Conservation (phyloP, 495 filamentous ascomycete genomes). For the Tuber indicum region DNA sequence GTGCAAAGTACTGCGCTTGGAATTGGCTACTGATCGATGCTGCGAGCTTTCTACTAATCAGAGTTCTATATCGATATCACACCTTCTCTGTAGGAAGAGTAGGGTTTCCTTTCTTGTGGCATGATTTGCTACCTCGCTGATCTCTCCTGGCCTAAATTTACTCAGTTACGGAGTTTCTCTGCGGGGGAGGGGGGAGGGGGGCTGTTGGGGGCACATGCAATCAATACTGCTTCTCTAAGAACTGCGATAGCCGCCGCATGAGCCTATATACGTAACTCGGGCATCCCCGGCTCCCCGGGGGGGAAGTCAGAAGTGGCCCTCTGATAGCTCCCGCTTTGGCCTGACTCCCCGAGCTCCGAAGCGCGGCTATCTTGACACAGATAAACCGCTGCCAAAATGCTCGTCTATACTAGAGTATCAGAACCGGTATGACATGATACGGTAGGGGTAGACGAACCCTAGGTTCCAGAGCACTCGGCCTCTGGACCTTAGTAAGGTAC, state of each 20-base stretch:
- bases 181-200: not conserved
- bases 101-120: not conserved
- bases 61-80: not conserved
- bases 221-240: not conserved
- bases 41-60: not conserved
- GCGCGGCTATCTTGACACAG: not conserved
- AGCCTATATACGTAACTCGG: not conserved
- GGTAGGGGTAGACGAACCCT: not conserved
- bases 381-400: not conserved
- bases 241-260: not conserved
- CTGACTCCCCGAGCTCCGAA: not conserved
- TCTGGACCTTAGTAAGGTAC: not conserved
- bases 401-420: not conserved
- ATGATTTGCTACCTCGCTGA: not conserved
- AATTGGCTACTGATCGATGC: not conserved
- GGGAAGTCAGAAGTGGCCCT: not conserved
- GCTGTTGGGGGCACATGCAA: not conserved
- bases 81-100: not conserved
- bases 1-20: not conserved
- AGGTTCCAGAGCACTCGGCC: not conserved
- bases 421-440: not conserved
- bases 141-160: constrained; percentile 2
- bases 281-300: not conserved
- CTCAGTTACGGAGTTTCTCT: not conserved
- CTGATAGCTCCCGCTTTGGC: not conserved